A percentile compares a stretch with the other conserved stretches of the same genome.
These are phyloP conservation scores for Aspergillus sp. DNA, from an alignment of 2,329 filamentous ascomycete species.

Conservation along the genomic window DNA sequence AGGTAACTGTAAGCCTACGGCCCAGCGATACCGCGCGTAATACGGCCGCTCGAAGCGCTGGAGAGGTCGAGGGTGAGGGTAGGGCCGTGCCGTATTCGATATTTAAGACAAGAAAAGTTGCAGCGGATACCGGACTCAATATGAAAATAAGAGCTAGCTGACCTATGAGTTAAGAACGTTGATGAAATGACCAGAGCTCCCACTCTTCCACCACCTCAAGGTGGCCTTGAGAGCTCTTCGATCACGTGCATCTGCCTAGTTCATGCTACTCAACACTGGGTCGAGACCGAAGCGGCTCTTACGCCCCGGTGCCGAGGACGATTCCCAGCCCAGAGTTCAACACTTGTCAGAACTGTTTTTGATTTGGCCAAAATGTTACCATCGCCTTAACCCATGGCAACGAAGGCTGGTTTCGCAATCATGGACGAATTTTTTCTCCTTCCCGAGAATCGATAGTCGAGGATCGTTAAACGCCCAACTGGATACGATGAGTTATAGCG, in stretches of 20 bases:
- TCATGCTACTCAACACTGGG: conserved; percentile 12
- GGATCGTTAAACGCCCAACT: no score
- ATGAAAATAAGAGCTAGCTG: not conserved
- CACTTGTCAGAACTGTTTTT: not conserved
- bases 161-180: not conserved
- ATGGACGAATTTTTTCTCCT: no score
- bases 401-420: no score
- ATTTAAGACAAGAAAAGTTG: not conserved
- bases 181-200: not conserved
- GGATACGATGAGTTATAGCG: no score
- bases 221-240: conserved; percentile 36
- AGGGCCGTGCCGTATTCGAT: not conserved
- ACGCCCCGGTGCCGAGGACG: not conserved
- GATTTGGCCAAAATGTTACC: not conserved
- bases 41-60: not conserved
- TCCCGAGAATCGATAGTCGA: no score
- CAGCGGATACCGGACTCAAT: not conserved
- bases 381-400: no score
- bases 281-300: not conserved
- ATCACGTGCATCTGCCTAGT: conserved; percentile 38
- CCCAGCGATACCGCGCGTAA: conserved; percentile 1
- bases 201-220: conserved; percentile 22
- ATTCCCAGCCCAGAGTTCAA: not conserved
- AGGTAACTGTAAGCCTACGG: conserved; percentile 7
- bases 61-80: not conserved